These are phyloP conservation scores for Cladosporium velox DNA, from an alignment of 2,329 filamentous ascomycete genomes.

Conservation along the genomic window DNA sequence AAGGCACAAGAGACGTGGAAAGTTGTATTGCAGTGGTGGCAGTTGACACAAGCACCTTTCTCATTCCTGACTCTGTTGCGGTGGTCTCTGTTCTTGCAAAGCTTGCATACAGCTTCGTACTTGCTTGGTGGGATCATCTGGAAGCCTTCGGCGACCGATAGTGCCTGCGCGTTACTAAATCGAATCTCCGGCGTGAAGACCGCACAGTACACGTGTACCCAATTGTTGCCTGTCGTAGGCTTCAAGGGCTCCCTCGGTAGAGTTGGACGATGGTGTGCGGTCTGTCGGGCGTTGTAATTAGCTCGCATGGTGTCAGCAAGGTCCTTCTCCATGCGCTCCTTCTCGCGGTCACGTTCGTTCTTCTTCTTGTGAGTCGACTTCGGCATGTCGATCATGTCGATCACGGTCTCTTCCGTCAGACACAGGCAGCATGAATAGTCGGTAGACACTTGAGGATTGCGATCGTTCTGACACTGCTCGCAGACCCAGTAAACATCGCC, in stretches of 20 bases:
- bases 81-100: constrained; percentile 68
- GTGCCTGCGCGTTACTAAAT: constrained; percentile 78
- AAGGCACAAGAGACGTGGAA: constrained; percentile 92
- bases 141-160: constrained; percentile 88
- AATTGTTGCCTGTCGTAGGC: constrained; percentile 93
- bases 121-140: constrained; percentile 72
- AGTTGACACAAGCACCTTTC: constrained; percentile 76
- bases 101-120: constrained; percentile 78
- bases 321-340: constrained; percentile 82
- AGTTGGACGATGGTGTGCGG: constrained; percentile 77
- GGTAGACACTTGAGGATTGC: constrained; percentile 88
- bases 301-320: constrained; percentile 76
- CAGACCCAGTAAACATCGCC: constrained; percentile 77
- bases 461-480: constrained; percentile 94
- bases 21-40: constrained; percentile 68
- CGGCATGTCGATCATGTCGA: constrained; percentile 80
- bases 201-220: constrained; percentile 94
- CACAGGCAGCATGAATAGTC: constrained; percentile 93
- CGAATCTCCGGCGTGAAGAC: constrained; percentile 91
- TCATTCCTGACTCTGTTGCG: constrained; percentile 33
- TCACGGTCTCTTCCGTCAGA: constrained; percentile 76
- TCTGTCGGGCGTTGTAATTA: constrained; percentile 80
- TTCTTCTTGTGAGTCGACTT: constrained; percentile 85
- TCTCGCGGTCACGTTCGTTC: constrained; percentile 85
- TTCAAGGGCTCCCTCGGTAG: constrained; percentile 90